These are phyloP conservation scores for Pleurotus citrinopileatus DNA, from an alignment of 768 basidiomycete species.

Conservation along the genomic window DNA sequence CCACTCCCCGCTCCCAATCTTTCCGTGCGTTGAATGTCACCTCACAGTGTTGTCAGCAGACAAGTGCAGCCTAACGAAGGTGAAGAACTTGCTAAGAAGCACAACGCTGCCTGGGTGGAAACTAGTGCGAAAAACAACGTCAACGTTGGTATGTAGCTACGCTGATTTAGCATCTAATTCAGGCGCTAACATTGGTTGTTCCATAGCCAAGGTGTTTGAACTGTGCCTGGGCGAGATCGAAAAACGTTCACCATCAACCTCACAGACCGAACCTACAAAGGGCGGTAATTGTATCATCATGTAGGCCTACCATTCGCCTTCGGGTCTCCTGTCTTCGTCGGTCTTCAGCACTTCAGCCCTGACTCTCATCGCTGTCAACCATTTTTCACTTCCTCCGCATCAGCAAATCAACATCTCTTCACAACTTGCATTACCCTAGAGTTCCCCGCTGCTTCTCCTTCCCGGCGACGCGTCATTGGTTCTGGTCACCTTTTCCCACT, in stretches of 20 bases:
- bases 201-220: slow-evolving; percentile 77
- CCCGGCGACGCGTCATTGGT: not conserved
- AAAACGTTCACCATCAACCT: slow-evolving; percentile 58
- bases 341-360: not conserved
- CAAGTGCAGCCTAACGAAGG: slow-evolving; percentile 78
- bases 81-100: slow-evolving; percentile 66
- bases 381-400: slow-evolving; percentile 4
- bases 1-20: slow-evolving; percentile 21
- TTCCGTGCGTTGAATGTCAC: slow-evolving; percentile 28
- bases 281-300: slow-evolving; percentile 49
- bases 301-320: slow-evolving; percentile 32
- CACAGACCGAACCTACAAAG: slow-evolving; percentile 35
- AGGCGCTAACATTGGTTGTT: slow-evolving; percentile 10
- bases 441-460: slow-evolving; percentile 8
- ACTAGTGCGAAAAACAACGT: slow-evolving; percentile 84
- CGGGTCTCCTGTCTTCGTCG: not conserved
- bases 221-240: slow-evolving; percentile 82
- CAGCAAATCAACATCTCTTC: slow-evolving; percentile 7
- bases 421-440: slow-evolving; percentile 14
- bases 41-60: slow-evolving; percentile 39
- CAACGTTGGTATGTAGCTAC: slow-evolving; percentile 74
- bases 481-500: not conserved
- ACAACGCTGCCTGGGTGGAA: slow-evolving; percentile 81
- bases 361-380: slow-evolving; percentile 5
- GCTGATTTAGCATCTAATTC: slow-evolving; percentile 2